These are phyloP conservation scores for Ambrosiella beaveri DNA, from an alignment of 2,329 filamentous ascomycete species.

Conservation along the genomic window DNA sequence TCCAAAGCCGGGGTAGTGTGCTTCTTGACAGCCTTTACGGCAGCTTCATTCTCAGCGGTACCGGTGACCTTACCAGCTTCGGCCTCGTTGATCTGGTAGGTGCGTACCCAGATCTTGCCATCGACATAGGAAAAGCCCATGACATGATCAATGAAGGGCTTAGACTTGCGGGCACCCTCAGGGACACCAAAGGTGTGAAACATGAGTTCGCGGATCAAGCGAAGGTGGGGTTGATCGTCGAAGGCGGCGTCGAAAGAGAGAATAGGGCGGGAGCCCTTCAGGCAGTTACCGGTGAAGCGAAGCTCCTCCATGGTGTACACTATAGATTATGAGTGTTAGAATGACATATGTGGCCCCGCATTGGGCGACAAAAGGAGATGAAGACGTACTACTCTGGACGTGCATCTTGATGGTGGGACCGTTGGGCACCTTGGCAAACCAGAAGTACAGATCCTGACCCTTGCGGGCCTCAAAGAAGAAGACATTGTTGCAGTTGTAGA, in stretches of 20 bases:
- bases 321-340: conserved; percentile 18
- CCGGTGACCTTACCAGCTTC: conserved; percentile 31
- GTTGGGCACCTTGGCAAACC: conserved; percentile 78
- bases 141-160: conserved; percentile 91
- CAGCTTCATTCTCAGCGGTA: conserved; percentile 26
- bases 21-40: conserved; percentile 18
- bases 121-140: conserved; percentile 84
- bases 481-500: conserved; percentile 89
- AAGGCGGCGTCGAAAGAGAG: conserved; percentile 85
- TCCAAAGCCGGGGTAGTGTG: conserved; percentile 29
- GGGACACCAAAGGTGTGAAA: conserved; percentile 85
- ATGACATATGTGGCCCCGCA: not conserved
- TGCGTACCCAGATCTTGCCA: conserved; percentile 88
- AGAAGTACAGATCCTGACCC: conserved; percentile 83
- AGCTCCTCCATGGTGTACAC: conserved; percentile 95
- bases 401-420: conserved; percentile 49
- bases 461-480: conserved; percentile 94
- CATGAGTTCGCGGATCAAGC: conserved; percentile 77
- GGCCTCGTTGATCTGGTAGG: conserved; percentile 82
- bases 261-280: conserved; percentile 81
- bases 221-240: conserved; percentile 62
- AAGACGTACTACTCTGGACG: conserved; percentile 49
- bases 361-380: not conserved
- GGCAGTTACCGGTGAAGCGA: conserved; percentile 89
- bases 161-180: conserved; percentile 69